A percentile compares a stretch with the other conserved stretches of the same genome.
Conservation (phyloP, 495 filamentous ascomycete genomes). For the Immersiella caudata region DNA sequence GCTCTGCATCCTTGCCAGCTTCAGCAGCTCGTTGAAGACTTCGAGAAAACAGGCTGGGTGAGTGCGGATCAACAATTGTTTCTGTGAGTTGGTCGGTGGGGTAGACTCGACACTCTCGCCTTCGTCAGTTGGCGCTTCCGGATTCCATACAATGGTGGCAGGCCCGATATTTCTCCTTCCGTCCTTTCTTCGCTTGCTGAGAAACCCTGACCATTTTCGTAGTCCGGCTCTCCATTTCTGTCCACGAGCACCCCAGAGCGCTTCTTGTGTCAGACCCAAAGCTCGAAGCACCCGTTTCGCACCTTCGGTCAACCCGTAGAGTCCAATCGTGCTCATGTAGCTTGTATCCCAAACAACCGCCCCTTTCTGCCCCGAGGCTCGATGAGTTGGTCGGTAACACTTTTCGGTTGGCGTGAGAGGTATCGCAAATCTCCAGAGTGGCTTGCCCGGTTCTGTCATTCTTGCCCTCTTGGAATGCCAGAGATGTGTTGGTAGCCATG, state of each 20-base stretch:
- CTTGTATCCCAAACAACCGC: conserved; percentile 91
- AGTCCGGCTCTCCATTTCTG: conserved; percentile 75
- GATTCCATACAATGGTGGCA: conserved; percentile 72
- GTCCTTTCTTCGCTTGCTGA: conserved; percentile 61
- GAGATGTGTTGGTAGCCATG: conserved; percentile 92
- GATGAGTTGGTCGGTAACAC: conserved; percentile 82
- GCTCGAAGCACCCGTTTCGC: conserved; percentile 65
- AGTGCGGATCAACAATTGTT: conserved; percentile 71
- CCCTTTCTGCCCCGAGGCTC: conserved; percentile 63
- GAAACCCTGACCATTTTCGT: conserved; percentile 68
- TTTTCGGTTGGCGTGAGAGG: conserved; percentile 86
- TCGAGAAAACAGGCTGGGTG: conserved; percentile 91
- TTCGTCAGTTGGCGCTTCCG: conserved; percentile 24
- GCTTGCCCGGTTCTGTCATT: conserved; percentile 76
- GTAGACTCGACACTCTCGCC: conserved; percentile 17
- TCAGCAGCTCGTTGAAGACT: conserved; percentile 76
- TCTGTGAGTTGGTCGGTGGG: conserved; percentile 46
- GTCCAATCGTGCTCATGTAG: conserved; percentile 83
- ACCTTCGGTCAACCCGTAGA: conserved; percentile 68
- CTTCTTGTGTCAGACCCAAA: conserved; percentile 62
- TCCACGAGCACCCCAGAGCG: conserved; percentile 63
- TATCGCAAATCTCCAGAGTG: conserved; percentile 87
- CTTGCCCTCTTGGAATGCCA: conserved; percentile 91
- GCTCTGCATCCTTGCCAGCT: conserved; percentile 67
- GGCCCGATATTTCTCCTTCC: conserved; percentile 68